Evolutionary conservation across 2,329 filamentous ascomycete genomes (phyloP).

Genomic region (Fusarium sp.): DNA sequence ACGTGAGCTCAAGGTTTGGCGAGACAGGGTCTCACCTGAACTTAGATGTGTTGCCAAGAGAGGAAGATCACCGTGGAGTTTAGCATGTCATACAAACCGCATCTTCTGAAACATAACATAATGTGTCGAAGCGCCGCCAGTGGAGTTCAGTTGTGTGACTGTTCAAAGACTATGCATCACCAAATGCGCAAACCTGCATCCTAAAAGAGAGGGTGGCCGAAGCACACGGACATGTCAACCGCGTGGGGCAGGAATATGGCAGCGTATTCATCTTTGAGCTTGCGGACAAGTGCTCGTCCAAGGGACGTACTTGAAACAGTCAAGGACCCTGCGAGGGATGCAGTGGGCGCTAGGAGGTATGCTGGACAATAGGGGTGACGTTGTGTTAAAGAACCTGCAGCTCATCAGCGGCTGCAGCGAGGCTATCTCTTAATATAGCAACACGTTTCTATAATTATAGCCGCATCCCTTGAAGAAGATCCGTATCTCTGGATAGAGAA

Average conservation of each 20-base stretch:
- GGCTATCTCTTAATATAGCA: constrained; percentile 57
- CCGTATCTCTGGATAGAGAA: constrained; percentile 3
- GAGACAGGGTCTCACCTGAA: constrained; percentile 21
- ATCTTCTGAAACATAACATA: constrained; percentile 14
- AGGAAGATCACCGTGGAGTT: constrained; percentile 7
- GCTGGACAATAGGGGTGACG: constrained; percentile 29
- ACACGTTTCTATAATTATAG: constrained; percentile 41
- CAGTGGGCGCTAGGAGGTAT: constrained; percentile 37
- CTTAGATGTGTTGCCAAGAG: constrained; percentile 15
- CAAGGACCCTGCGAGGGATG: constrained; percentile 14
- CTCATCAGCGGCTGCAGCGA: constrained; percentile 54
- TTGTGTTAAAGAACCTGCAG: constrained; percentile 50
- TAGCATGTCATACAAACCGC: constrained; percentile 17
- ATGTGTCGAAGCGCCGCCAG: constrained; percentile 29
- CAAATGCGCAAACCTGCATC: constrained; percentile 17
- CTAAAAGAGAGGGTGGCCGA: constrained; percentile 7
- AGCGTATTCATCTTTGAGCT: constrained; percentile 10
- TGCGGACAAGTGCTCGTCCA: constrained; percentile 11
- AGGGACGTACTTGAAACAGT: constrained; percentile 14
- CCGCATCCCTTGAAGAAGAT: constrained; percentile 10
- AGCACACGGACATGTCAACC: constrained; percentile 23
- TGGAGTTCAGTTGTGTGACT: constrained; percentile 30
- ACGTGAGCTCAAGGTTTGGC: constrained; percentile 12
- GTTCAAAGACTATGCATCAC: constrained; percentile 34
- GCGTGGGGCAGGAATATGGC: constrained; percentile 20